A percentile compares a stretch with the other conserved stretches of the same genome.
Evolutionary conservation across 108 stramenopile genomes (phyloP).

Genomic region (Phaeodactylum tricornutum): DNA sequence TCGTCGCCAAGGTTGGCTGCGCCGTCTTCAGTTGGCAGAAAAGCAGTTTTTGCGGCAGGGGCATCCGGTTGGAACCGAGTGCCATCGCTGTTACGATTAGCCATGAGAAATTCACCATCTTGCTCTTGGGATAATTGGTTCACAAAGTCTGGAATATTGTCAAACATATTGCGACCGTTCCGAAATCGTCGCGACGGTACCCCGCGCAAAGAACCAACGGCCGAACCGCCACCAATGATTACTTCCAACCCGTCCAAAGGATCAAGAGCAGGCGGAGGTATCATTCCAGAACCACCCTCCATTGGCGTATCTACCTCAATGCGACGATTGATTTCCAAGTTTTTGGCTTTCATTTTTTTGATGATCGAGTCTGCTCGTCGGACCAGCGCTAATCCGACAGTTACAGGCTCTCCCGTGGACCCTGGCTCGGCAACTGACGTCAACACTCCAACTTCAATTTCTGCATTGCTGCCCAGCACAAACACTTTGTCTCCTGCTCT

Average conservation of each 20-base stretch:
- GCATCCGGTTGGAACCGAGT: not conserved
- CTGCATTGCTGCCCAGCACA: constrained; percentile 69
- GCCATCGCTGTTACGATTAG: not conserved
- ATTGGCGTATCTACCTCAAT: not conserved
- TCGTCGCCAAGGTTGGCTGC: constrained; percentile 30
- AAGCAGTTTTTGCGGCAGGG: not conserved
- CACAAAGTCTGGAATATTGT: not conserved
- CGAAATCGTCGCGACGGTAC: constrained; percentile 30
- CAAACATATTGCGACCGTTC: no score
- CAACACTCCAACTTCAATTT: constrained; percentile 53
- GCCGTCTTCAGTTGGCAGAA: not conserved
- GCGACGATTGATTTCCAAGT: constrained; percentile 32
- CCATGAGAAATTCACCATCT: not conserved
- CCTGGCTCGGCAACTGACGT: constrained; percentile 65
- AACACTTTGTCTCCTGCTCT: constrained; percentile 37
- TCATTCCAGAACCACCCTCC: constrained; percentile 29
- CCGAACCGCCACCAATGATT: constrained; percentile 51
- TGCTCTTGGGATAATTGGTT: not conserved
- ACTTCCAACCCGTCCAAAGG: constrained; percentile 73
- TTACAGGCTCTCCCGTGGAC: constrained; percentile 46
- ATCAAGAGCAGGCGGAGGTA: constrained; percentile 58
- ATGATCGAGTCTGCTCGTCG: constrained; percentile 47
- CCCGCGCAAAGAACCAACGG: constrained; percentile 37
- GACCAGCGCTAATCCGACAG: constrained; percentile 50
- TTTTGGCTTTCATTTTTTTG: constrained; percentile 47